These are phyloP conservation scores for Allantophomopsis lycopodina DNA, from an alignment of 2,329 filamentous ascomycete species.

Conservation along the genomic window DNA sequence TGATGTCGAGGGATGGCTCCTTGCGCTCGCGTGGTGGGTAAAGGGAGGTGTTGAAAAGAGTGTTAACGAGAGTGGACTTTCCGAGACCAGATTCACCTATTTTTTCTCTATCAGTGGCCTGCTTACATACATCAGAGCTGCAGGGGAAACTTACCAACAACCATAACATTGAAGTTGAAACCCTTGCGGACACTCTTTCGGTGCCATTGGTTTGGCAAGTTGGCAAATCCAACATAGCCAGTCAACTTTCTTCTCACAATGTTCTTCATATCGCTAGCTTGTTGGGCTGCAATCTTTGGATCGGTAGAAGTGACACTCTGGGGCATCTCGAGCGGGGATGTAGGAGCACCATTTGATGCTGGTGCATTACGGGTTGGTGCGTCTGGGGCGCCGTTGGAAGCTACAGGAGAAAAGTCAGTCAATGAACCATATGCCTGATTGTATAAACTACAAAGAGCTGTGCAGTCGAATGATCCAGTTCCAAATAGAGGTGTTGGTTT, in stretches of 20 bases:
- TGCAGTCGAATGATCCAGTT: no score
- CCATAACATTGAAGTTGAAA: slow-evolving; percentile 99
- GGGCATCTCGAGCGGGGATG: slow-evolving; percentile 13
- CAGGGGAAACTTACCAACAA: slow-evolving; percentile 72
- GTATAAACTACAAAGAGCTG: no score
- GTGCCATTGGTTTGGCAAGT: slow-evolving; percentile 99
- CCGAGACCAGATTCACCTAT: slow-evolving; percentile 95
- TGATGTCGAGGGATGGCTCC: slow-evolving; percentile 91
- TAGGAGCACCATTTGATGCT: slow-evolving; percentile 15
- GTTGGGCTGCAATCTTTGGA: slow-evolving; percentile 21
- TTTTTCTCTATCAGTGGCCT: slow-evolving; percentile 6
- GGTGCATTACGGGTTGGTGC: slow-evolving; percentile 6
- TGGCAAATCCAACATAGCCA: slow-evolving; percentile 96
- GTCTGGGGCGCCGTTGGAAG: no score
- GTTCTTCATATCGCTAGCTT: slow-evolving; percentile 39
- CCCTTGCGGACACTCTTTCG: slow-evolving; percentile 99
- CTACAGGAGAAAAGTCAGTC: no score
- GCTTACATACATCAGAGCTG: neutral
- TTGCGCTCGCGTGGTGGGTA: slow-evolving; percentile 99
- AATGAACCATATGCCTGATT: no score
- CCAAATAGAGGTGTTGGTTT: no score
- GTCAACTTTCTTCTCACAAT: slow-evolving; percentile 97
- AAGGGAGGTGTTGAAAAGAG: slow-evolving; percentile 96
- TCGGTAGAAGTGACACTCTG: slow-evolving; percentile 20
- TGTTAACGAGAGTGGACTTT: slow-evolving; percentile 99